Evolutionary conservation across 83 land plant genomes (phyloP).

Genomic region (Picea abies): DNA sequence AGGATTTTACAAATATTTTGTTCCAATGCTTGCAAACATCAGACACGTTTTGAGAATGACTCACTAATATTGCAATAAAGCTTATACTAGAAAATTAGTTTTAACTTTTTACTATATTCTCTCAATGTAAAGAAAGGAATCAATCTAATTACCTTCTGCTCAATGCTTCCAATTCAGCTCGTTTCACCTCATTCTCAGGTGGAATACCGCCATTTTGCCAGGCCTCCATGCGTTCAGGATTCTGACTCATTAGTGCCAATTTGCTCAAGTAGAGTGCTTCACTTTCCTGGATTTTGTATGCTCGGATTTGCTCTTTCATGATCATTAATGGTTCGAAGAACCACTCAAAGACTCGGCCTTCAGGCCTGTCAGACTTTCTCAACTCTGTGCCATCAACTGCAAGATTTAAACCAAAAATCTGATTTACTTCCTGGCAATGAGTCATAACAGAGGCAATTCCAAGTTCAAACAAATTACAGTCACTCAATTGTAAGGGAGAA

Average conservation of each 20-base stretch:
- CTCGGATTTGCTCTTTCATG: conserved; percentile 85
- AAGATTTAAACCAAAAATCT: conserved; percentile 16
- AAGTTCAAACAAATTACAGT: too few species aligned
- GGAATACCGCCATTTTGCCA: conserved; percentile 74
- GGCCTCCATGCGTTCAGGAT: conserved; percentile 50
- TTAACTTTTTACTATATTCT: too few species aligned
- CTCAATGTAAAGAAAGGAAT: too few species aligned
- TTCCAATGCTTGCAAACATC: too few species aligned
- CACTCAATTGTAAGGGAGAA: background rate
- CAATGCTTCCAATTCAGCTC: conserved; percentile 83
- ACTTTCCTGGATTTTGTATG: conserved; percentile 41
- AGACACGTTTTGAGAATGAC: too few species aligned
- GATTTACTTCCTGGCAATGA: background rate
- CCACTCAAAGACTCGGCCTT: conserved; percentile 78
- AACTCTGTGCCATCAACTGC: conserved; percentile 81
- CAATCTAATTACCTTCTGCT: conserved; percentile 65
- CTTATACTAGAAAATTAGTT: too few species aligned
- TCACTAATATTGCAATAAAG: too few species aligned
- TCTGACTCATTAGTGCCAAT: conserved; percentile 38
- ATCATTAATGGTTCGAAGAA: conserved; percentile 72
- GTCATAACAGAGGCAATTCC: too few species aligned
- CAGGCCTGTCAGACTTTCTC: conserved; percentile 55
- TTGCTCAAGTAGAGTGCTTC: conserved; percentile 70
- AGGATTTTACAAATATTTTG: too few species aligned
- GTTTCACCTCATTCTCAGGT: conserved; percentile 65